Base-by-base conservation (phyloP, 2,329 filamentous ascomycete genomes). In the Clonostachys solani region DNA sequence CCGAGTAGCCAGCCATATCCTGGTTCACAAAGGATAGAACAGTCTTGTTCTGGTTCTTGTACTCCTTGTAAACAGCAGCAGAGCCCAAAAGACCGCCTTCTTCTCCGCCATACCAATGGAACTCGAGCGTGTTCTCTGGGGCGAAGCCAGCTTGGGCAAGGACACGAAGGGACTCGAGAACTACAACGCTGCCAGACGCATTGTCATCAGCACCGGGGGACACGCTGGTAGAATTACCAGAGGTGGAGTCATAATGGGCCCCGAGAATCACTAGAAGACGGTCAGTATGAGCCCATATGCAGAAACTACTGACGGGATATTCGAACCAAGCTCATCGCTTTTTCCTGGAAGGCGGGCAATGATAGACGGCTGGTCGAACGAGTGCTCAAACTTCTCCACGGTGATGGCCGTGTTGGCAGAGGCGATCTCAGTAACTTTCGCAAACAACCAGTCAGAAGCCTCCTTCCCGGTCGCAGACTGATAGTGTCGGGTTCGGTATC, bases 121-220 rank as follows among this genome's bases (percentile, higher is more conserved):
- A 77, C 58, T 78, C 75, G 48, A 78, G 63, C 2, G 74, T 75
- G 57, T 75, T 68, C 43, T 65, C 61, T 35, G 71, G 69, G 23
- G 58, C 53, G 52, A 65, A 73, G 19, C 61, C 57, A 19, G 62
- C 58, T 41, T 59, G 57, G 15, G 72, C 69, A 2, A 77, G 64
- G 3, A 76, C 67, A n/a, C 73, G 66, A 16, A 78, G 61, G 5
- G 73, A 64, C 55, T 77, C 74, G 6, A 78, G 65, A 16, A 76
- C 63, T 19, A 66, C 66, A 34, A 75, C 68, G 16, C 65, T 62
- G 29, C 73, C 74, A n/a, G 70, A 73, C 17, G 68, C 72, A 52
- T 78, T 73, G 50, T 76, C 72, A 49, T 77, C 73, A 12, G 73
- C 74, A 23, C 74, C 75, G 1, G 73, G 74, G n/a, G 66, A 66